Conservation (phyloP, 495 filamentous ascomycete genomes). For the Aspergillus ellipticus region DNA sequence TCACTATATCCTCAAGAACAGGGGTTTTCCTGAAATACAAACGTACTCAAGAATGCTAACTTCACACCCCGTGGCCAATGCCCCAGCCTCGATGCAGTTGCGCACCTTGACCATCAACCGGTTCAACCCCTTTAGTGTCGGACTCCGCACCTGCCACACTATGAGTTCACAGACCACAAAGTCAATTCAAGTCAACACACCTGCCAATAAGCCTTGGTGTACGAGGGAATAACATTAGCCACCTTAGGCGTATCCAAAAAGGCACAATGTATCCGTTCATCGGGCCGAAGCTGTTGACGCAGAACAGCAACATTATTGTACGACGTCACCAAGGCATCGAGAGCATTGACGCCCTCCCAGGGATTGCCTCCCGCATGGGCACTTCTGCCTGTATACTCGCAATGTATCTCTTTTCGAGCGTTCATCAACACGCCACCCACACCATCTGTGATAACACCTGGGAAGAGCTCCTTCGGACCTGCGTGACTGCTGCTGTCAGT, state of each 20-base stretch:
- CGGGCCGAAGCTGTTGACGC: conserved; percentile 60
- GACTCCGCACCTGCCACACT: conserved; percentile 41
- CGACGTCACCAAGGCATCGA: conserved; percentile 57
- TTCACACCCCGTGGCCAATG: conserved; percentile 55
- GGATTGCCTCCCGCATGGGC: conserved; percentile 60
- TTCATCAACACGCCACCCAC: conserved; percentile 36
- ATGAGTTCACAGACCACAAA: too few species aligned
- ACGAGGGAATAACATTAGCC: conserved; percentile 60
- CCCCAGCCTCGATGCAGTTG: conserved; percentile 59
- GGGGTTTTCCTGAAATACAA: neutral
- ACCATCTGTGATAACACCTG: conserved; percentile 21
- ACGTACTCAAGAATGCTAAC: conserved; percentile 44
- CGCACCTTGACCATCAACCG: conserved; percentile 48
- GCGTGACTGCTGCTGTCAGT: conserved; percentile 24
- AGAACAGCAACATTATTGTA: conserved; percentile 61
- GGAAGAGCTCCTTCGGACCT: conserved; percentile 26
- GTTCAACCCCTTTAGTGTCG: conserved; percentile 42
- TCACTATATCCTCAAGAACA: too few species aligned
- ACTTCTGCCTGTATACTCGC: conserved; percentile 32
- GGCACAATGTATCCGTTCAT: conserved; percentile 55
- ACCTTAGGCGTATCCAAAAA: conserved; percentile 58
- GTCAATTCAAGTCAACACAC: conserved; percentile 22
- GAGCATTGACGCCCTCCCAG: conserved; percentile 61
- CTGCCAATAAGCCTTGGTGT: conserved; percentile 51
- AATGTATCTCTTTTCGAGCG: conserved; percentile 35